Base-by-base conservation (phyloP, 2,329 filamentous ascomycete genomes). In the Passalora sequoiae region DNA sequence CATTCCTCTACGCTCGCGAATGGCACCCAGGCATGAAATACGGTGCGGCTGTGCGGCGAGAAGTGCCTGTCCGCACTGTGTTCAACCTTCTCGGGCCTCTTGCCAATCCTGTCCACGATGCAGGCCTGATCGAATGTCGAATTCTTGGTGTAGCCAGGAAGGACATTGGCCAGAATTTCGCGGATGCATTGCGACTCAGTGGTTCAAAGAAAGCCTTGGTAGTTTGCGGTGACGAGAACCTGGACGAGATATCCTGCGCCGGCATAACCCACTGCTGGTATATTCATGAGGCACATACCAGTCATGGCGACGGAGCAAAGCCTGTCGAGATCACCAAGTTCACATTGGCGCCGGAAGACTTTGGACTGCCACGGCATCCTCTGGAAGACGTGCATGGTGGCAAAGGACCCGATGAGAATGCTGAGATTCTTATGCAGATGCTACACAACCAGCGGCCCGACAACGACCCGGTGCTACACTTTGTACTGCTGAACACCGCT, bases 11-110 rank as follows among this genome's bases (percentile, higher is more conserved):
- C 62, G 92, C 92, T 0, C 91, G 92, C 28, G 86, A 92, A 55
- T 98, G 96, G 75, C 92, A 98, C 69, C 88, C 89, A 0, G 91
- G 89, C 36, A 96, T 97, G 84, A 83, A 81, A 63, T 83, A 89
- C 65, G 89, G 92, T 28, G 88, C 89, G 4, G 80, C 84, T 2
- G 83, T 96, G 52, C 84, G 92, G 50, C 86, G 81, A 61, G 85
- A 94, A 63, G 78, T 98, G 16, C 91, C 91, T 46, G 91, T 92
- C 76, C 81, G 92, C 58, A 98, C 92, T 2, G 91, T 98, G 55
- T 98, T 98, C 80, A 98, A 98, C 68, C 79, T 98, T 12, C 77
- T 98, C 38, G 92, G 92, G 0, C 92, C 92, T 0, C 74, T 98
- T 20, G 85, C 89, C 33, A 97, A 97, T 66, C 92, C 92, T 0